Evolutionary conservation across 129 eudicot genomes (phyloP).

Genomic region (Chrysanthemum lavandulifolium): DNA sequence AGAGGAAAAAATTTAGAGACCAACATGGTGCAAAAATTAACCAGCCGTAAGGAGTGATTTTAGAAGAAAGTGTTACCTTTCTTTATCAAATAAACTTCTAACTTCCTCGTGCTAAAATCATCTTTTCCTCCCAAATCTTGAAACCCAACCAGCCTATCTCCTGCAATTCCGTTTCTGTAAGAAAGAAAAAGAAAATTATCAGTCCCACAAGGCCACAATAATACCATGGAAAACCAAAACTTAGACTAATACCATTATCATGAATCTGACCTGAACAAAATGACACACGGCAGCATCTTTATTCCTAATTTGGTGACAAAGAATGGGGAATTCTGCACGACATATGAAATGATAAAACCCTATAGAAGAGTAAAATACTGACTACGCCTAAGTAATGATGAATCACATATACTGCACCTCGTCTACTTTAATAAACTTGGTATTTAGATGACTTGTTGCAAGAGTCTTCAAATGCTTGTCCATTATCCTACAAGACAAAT

Average conservation of each 20-base stretch:
- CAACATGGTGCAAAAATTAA: not conserved
- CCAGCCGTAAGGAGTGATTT: not conserved
- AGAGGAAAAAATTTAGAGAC: constrained; percentile 8
- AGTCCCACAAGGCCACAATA: not conserved
- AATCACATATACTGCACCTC: constrained; percentile 57
- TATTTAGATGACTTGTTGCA: constrained; percentile 60
- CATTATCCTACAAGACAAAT: constrained; percentile 65
- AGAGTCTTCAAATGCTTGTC: constrained; percentile 94
- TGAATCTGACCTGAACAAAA: constrained; percentile 70
- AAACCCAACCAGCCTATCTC: constrained; percentile 78
- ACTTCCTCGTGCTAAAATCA: constrained; percentile 64
- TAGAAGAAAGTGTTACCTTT: constrained; percentile 51
- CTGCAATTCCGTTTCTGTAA: constrained; percentile 61
- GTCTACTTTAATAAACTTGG: constrained; percentile 81
- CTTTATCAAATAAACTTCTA: constrained; percentile 58
- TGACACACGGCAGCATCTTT: constrained; percentile 88
- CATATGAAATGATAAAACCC: constrained; percentile 1
- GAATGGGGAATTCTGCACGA: constrained; percentile 91
- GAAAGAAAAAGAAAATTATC: not conserved
- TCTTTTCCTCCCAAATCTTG: constrained; percentile 89
- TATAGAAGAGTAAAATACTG: not conserved
- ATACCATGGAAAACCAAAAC: not conserved
- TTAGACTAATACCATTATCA: not conserved
- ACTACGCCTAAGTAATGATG: not conserved
- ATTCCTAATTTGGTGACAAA: constrained; percentile 80